Percentiles rank a stretch among this genome's conserved stretches.
phyloP scores from a whole-genome alignment of 208 protist genomes.

The Phytomonas serpens region DNA sequence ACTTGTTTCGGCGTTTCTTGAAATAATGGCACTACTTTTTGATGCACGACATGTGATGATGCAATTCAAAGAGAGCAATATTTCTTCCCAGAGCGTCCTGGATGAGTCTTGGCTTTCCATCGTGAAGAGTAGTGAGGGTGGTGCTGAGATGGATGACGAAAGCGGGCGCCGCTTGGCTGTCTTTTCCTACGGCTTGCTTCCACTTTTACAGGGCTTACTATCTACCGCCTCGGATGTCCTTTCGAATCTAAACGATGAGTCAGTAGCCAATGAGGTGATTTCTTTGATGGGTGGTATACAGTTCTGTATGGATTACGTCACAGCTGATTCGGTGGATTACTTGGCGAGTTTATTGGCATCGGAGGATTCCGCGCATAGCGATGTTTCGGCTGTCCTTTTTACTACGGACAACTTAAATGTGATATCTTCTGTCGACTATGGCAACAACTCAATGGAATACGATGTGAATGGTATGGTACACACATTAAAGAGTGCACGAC shows the following conservation, averaged over 20 bases:
- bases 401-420: not conserved
- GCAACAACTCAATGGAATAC: slow-evolving; percentile 1
- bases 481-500: not conserved
- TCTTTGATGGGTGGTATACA: slow-evolving; percentile 65
- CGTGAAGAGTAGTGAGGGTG: slow-evolving; percentile 50
- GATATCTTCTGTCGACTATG: not conserved
- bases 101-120: slow-evolving; percentile 74
- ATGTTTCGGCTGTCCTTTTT: not conserved
- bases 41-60: slow-evolving; percentile 37
- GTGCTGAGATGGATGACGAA: slow-evolving; percentile 29
- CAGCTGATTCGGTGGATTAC: slow-evolving; percentile 29
- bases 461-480: not conserved
- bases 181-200: slow-evolving; percentile 65
- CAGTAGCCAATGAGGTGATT: slow-evolving; percentile 46
- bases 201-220: slow-evolving; percentile 69
- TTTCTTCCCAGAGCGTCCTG: slow-evolving; percentile 42
- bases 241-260: slow-evolving; percentile 37
- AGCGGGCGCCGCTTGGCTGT: slow-evolving; percentile 33
- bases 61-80: slow-evolving; percentile 36
- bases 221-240: slow-evolving; percentile 67
- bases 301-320: slow-evolving; percentile 69
- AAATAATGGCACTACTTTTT: slow-evolving; percentile 28
- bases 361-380: not conserved
- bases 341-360: not conserved
- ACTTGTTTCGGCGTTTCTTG: slow-evolving; percentile 21